These are phyloP conservation scores for Marchantia polymorpha DNA, from an alignment of 225 moss, liverwort and hornwort genomes.

Conservation along the genomic window DNA sequence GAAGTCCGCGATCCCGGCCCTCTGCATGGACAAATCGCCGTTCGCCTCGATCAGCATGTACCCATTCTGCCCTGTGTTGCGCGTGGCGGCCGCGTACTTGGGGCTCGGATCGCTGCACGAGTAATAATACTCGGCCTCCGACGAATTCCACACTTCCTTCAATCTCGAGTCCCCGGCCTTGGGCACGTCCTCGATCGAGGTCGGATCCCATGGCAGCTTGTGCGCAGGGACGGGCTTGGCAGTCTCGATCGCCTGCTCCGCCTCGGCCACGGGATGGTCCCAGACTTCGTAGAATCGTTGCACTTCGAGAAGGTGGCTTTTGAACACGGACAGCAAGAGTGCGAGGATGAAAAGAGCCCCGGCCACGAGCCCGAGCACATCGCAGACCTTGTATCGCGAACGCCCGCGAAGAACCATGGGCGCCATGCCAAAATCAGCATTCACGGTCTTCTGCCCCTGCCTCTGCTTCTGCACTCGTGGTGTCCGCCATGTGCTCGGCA, in stretches of 20 bases:
- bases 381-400: background rate
- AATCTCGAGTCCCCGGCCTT: background rate
- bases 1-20: slow-evolving; percentile 93
- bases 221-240: background rate
- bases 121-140: background rate
- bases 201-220: slow-evolving; percentile 1
- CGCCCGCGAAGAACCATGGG: slow-evolving; percentile 1
- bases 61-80: slow-evolving; percentile 45
- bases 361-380: background rate
- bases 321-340: slow-evolving; percentile 4
- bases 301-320: background rate
- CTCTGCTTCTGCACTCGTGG: no score
- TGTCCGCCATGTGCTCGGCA: no score
- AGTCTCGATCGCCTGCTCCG: background rate
- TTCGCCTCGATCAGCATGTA: slow-evolving; percentile 71
- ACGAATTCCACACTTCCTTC: background rate
- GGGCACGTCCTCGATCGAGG: background rate
- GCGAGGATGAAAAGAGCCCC: background rate
- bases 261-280: background rate
- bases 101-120: background rate
- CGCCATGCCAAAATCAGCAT: background rate
- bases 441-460: no score
- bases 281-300: background rate
- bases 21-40: slow-evolving; percentile 83
- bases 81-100: slow-evolving; percentile 19